These are phyloP conservation scores for Fonsecaea erecta DNA, from an alignment of 2,329 filamentous ascomycete species.

Conservation along the genomic window DNA sequence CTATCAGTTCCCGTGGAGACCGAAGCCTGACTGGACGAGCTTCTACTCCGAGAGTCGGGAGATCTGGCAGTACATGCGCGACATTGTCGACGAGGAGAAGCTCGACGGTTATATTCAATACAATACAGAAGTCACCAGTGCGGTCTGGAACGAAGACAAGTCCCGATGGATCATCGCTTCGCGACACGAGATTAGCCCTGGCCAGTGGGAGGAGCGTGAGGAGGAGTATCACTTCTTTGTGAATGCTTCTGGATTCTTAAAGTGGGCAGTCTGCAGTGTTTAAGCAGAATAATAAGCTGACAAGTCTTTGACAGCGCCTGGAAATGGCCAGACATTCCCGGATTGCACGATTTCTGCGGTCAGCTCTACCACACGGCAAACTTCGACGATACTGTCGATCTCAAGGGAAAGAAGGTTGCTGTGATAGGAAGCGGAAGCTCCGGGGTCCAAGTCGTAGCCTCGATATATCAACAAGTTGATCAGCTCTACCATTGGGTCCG, in stretches of 20 bases:
- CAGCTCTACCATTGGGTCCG: constrained; percentile 37
- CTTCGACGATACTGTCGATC: constrained; percentile 56
- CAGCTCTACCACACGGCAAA: constrained; percentile 39
- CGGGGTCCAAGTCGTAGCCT: constrained; percentile 59
- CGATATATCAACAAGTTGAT: constrained; percentile 47
- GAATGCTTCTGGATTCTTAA: background rate
- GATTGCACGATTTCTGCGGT: constrained; percentile 39
- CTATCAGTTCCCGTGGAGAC: constrained; percentile 47
- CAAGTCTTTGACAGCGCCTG: constrained; percentile 58
- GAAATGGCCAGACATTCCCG: constrained; percentile 49
- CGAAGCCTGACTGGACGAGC: constrained; percentile 56
- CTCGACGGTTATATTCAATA: constrained; percentile 63
- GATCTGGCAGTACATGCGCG: constrained; percentile 59
- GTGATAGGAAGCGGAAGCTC: constrained; percentile 62
- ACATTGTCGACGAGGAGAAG: constrained; percentile 34
- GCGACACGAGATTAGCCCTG: no score
- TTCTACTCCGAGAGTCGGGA: constrained; percentile 65
- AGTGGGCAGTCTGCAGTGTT: constrained; percentile 49
- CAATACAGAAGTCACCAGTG: constrained; percentile 59
- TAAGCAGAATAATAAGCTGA: constrained; percentile 8
- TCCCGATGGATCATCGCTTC: constrained; percentile 37
- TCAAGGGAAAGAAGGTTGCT: constrained; percentile 60
- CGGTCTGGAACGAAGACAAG: constrained; percentile 58
- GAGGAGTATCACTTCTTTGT: constrained; percentile 56
- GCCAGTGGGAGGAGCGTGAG: constrained; percentile 52